These are phyloP conservation scores for Pleurotus pulmonarius DNA, from an alignment of 768 basidiomycete genomes.

Conservation along the genomic window DNA sequence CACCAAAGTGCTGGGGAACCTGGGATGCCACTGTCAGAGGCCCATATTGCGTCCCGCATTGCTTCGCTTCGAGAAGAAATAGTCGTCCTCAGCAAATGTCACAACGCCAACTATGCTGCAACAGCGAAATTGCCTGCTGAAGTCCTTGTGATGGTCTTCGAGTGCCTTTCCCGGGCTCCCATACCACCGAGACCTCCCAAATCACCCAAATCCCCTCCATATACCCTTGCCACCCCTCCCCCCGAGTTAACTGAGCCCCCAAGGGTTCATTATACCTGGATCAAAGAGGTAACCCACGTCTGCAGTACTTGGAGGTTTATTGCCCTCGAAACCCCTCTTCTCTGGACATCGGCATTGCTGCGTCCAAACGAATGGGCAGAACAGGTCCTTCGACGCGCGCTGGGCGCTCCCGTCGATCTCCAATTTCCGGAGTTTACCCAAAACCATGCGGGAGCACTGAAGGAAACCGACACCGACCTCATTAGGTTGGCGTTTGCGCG, in stretches of 20 bases:
- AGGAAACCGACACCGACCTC: neutral
- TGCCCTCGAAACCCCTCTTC: neutral
- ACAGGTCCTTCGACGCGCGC: neutral
- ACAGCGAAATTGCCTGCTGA: neutral
- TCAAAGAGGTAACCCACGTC: neutral
- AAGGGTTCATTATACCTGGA: neutral
- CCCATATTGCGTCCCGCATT: neutral
- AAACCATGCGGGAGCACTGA: neutral
- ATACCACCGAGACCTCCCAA: no score
- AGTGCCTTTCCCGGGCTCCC: neutral
- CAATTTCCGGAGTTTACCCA: neutral
- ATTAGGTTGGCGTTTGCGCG: neutral
- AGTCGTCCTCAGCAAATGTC: neutral
- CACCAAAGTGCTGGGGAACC: no score
- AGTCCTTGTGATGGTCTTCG: neutral
- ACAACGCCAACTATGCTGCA: neutral
- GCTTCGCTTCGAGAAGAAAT: neutral
- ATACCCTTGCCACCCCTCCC: no score
- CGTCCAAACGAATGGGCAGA: neutral
- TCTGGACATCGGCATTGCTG: neutral
- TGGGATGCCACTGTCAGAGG: neutral
- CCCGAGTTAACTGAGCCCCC: no score
- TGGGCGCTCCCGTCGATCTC: neutral
- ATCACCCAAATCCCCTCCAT: no score
- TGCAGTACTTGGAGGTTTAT: neutral